Base-by-base conservation (phyloP, 2,329 filamentous ascomycete genomes). In the Fulvia fulva region DNA sequence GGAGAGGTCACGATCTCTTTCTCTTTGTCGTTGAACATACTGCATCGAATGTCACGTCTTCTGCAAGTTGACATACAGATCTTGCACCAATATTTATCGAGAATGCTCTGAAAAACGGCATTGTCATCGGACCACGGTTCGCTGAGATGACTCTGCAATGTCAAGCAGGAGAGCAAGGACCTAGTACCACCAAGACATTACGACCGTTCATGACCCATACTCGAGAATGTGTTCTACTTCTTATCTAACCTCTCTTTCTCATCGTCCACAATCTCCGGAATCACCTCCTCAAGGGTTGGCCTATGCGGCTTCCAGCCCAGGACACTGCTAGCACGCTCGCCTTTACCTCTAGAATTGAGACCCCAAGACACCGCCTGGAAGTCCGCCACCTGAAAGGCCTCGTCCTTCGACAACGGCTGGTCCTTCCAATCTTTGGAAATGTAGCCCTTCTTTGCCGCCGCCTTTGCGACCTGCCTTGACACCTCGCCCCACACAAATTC, bases 241-340 rank as follows among this genome's bases (percentile, higher is more conserved):
- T 50, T 32, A 2, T 5, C 59, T 60, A 69, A 51, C 16, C 68
- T 62, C 52, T 64, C 61, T 49, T 70, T 63, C 65, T 73, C 70
- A 28, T 63, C 59, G 46, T 69, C 61, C 14, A 73, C 46, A 43
- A 73, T 72, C n/a, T 59, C 63, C 34, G 67, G 66, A 19, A 70
- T 60, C 56, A 66, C 65, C 4, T 68, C 67, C 30, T 68, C 64
- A 22, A 73, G 26, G 22, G 56, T 62, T 0, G 53, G 57, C 32
- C 62, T 71, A 28, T 71, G 75, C 0, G 86, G 84, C 51, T 78
- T 77, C 87, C 86, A 89, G 0, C 81, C 83, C 8, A 89, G 68
- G 52, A 82, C 66, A 63, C 84, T 81, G n/a, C 74, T 77, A 0
- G 83, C 84, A 51, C 86, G 75, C 55, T 78, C 75, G 0, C 83